These are phyloP conservation scores for Candida schatavii DNA, from an alignment of 805 yeast genomes.

Conservation along the genomic window DNA sequence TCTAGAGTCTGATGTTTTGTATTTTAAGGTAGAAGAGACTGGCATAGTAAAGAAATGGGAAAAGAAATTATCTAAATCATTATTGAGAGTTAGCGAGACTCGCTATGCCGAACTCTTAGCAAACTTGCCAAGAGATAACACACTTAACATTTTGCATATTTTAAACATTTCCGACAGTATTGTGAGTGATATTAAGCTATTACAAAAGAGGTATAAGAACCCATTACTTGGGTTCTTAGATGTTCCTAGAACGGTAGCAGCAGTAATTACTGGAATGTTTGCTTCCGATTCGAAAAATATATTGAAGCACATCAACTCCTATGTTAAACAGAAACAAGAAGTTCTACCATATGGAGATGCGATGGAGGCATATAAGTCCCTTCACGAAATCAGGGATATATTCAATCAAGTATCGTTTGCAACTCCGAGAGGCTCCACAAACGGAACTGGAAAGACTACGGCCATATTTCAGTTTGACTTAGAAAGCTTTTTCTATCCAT, in stretches of 20 bases:
- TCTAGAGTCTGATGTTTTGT: slow-evolving; percentile 47
- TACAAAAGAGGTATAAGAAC: slow-evolving; percentile 58
- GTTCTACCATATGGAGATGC: slow-evolving; percentile 53
- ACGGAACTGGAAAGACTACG: slow-evolving; percentile 1
- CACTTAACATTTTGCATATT: slow-evolving; percentile 53
- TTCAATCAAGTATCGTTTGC: slow-evolving; percentile 46
- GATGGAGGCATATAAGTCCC: slow-evolving; percentile 50
- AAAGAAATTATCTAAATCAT: slow-evolving; percentile 30
- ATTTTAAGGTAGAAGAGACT: slow-evolving; percentile 29
- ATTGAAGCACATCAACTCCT: slow-evolving; percentile 47
- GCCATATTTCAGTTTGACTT: slow-evolving; percentile 47
- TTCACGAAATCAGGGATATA: slow-evolving; percentile 52
- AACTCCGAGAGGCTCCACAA: slow-evolving; percentile 12
- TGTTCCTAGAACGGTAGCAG: slow-evolving; percentile 49
- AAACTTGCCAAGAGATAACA: slow-evolving; percentile 55
- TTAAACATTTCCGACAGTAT: slow-evolving; percentile 55
- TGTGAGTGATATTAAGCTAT: slow-evolving; percentile 43
- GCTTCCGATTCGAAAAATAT: slow-evolving; percentile 53
- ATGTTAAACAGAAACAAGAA: slow-evolving; percentile 28
- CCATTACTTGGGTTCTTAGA: slow-evolving; percentile 60
- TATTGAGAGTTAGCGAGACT: slow-evolving; percentile 34
- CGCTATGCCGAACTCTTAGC: slow-evolving; percentile 40
- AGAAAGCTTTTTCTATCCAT: slow-evolving; percentile 52
- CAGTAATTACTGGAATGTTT: slow-evolving; percentile 49
- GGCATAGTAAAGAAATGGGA: slow-evolving; percentile 48